phyloP scores from a whole-genome alignment of 805 yeast genomes.

The Nakazawaea ernobii region DNA sequence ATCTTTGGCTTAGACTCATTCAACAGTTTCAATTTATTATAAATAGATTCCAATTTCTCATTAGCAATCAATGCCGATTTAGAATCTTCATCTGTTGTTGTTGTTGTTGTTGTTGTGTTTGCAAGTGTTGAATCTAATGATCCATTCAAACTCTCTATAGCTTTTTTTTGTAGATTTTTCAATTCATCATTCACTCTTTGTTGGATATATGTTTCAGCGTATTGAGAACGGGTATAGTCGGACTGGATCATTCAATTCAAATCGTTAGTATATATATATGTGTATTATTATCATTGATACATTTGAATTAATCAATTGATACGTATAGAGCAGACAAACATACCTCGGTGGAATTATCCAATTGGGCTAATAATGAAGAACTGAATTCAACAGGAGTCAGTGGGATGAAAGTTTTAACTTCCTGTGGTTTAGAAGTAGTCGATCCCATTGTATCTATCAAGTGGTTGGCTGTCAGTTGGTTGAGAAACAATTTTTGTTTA shows the following conservation, averaged over 20 bases:
- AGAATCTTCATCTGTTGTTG: constrained; percentile 21
- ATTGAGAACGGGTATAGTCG: constrained; percentile 66
- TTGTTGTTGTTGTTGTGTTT: no score
- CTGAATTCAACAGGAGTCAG: constrained; percentile 64
- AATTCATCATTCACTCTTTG: constrained; percentile 57
- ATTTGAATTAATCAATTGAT: background rate
- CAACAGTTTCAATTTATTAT: constrained; percentile 26
- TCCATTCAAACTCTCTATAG: constrained; percentile 47
- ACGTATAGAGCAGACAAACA: constrained; percentile 18
- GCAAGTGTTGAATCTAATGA: constrained; percentile 34
- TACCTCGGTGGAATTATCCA: constrained; percentile 55
- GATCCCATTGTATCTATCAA: constrained; percentile 43
- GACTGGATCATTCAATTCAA: no score
- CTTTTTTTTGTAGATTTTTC: constrained; percentile 44
- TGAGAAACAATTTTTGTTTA: background rate
- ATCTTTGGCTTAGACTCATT: constrained; percentile 22
- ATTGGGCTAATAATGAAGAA: constrained; percentile 55
- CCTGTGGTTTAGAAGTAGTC: constrained; percentile 50
- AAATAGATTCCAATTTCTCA: constrained; percentile 28
- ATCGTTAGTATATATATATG: constrained; percentile 2
- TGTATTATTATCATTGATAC: no score
- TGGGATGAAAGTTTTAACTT: constrained; percentile 62
- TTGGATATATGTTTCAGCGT: constrained; percentile 60
- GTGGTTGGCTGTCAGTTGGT: background rate
- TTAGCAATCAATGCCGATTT: constrained; percentile 22